These are phyloP conservation scores for Flueggea neowawraea DNA, from an alignment of 441 rosid genomes.

Conservation along the genomic window DNA sequence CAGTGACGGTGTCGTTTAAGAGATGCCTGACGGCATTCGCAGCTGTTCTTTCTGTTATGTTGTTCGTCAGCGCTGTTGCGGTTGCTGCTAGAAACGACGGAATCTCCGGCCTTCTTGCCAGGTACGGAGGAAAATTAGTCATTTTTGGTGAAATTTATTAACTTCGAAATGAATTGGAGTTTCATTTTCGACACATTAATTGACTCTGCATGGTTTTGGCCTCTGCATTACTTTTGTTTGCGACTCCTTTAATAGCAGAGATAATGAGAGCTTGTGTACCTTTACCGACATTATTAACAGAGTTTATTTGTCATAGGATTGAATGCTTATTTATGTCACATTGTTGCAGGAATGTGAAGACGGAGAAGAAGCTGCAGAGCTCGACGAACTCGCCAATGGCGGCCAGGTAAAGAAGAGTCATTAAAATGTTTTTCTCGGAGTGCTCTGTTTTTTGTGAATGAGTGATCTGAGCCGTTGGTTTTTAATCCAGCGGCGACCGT, in stretches of 20 bases:
- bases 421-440: not conserved
- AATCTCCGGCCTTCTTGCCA: slow-evolving; percentile 16
- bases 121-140: slow-evolving; percentile 16
- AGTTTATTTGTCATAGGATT: not conserved
- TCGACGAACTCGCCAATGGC: slow-evolving; percentile 64
- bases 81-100: slow-evolving; percentile 23
- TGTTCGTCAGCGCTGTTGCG: slow-evolving; percentile 22
- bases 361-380: slow-evolving; percentile 44
- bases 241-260: too few relatives aligned
- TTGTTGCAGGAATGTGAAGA: slow-evolving; percentile 40
- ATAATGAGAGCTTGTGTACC: too few relatives aligned
- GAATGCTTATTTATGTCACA: not conserved
- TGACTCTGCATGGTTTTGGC: too few relatives aligned
- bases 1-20: slow-evolving; percentile 27
- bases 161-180: too few relatives aligned
- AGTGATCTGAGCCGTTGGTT: slow-evolving; percentile 22
- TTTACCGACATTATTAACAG: too few relatives aligned
- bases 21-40: slow-evolving; percentile 1
- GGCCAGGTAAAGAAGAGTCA: slow-evolving; percentile 35
- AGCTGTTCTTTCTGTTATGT: slow-evolving; percentile 20
- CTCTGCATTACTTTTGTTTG: not conserved
- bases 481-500: not conserved
- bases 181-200: too few relatives aligned
- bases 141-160: too few relatives aligned
- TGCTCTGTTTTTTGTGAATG: not conserved